Evolutionary conservation across 768 basidiomycete species (phyloP), one percentile per base, ranked within the genome.

Genomic region (Suillus bovinus): DNA sequence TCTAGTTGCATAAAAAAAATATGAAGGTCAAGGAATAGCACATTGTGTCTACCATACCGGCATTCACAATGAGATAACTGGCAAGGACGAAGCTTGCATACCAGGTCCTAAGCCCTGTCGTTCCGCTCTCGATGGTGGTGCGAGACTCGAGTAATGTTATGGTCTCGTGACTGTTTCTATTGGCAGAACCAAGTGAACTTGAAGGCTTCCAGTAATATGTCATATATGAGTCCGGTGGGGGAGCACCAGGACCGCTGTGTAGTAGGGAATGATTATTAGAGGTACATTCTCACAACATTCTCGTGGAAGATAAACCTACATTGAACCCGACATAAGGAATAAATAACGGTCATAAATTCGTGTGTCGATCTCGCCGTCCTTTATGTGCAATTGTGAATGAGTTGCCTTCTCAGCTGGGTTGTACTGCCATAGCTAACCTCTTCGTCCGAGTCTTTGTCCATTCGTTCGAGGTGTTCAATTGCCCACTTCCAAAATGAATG

Each of bases 71-170:
- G 27, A 93, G 76, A 67, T 85, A 87, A 54, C 87, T 81, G 0
- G 86, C 84, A 22, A 93, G 77, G 34, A 83, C 76, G 49, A 88
- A 82, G 66, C 90, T 88, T 6, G 92, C 89, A 33, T 81, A 77
- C 92, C 92, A 94, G 8, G 91, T 94, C 59, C 89, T 81, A 54
- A 93, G 74, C 14, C 92, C 91, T 1, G 91, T 93, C 0, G 90
- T 93, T 0, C 92, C 91, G 46, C 79, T 78, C 71, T 93, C 90
- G 33, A 93, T 86, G 3, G 81, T 85, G 3, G 84, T 88, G 8
- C 86, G 84, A 1, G 91, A 91, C 73, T 94, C 91, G 10, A 89
- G 74, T 2, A 93, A 74, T 0, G 91, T 91, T 20, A 81, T 76
- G 5, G 73, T 80, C 52, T 80, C 77, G 64, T 77, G 80, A 24